These are phyloP conservation scores for Candida easanensis DNA, from an alignment of 805 yeast species.

Conservation along the genomic window DNA sequence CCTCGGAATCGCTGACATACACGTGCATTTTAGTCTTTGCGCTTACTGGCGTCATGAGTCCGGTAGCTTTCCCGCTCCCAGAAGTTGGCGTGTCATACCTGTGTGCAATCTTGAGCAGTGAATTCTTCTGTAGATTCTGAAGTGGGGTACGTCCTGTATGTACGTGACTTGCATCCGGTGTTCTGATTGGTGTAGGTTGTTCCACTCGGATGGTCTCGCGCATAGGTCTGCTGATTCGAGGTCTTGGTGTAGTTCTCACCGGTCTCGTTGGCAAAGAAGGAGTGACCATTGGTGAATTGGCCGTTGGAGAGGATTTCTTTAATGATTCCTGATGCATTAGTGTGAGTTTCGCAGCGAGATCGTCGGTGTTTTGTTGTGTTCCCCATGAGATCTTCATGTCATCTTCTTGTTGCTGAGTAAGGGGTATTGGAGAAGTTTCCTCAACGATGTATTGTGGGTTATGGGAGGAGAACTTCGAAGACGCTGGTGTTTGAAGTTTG, in stretches of 20 bases:
- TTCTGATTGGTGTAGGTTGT: constrained; percentile 8
- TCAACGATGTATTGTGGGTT: background rate
- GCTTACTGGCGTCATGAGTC: constrained; percentile 7
- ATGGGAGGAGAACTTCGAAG: background rate
- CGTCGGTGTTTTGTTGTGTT: constrained; percentile 6
- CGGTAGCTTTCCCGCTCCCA: background rate
- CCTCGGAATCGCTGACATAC: constrained; percentile 12
- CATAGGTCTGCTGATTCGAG: constrained; percentile 1
- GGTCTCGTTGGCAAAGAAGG: background rate
- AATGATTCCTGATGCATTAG: background rate
- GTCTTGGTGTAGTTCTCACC: constrained; percentile 5
- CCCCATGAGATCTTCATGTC: constrained; percentile 10
- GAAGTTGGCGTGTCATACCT: background rate
- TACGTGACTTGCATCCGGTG: background rate
- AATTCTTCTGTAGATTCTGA: constrained; percentile 5
- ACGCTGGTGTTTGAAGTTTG: background rate
- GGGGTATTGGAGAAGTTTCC: background rate
- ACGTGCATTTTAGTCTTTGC: constrained; percentile 5
- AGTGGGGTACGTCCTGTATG: constrained; percentile 8
- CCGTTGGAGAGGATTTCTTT: background rate
- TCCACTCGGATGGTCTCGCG: constrained; percentile 10
- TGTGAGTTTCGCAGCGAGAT: background rate
- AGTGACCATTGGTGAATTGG: background rate
- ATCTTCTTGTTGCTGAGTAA: background rate
- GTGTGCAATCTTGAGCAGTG: constrained; percentile 1